A percentile compares a stretch with the other conserved stretches of the same genome.
Evolutionary conservation across 2,329 filamentous ascomycete species (phyloP).

Genomic region (Aspergillus texensis): DNA sequence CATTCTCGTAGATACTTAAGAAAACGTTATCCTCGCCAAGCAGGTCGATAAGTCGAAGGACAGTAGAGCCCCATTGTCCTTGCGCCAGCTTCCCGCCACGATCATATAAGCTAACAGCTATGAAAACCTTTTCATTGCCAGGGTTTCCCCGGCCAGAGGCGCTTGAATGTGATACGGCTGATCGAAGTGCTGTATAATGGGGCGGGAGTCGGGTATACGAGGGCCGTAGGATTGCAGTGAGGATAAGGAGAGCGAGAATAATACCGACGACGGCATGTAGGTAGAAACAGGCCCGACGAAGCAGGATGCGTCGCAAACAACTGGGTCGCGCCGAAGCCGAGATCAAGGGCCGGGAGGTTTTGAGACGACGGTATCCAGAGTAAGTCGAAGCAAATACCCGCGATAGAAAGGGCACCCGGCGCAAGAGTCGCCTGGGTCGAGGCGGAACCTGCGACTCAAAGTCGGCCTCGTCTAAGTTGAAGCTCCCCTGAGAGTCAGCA

Average conservation of each 20-base stretch:
- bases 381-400: conserved; percentile 32
- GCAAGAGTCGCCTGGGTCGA: conserved; percentile 27
- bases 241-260: conserved; percentile 28
- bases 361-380: conserved; percentile 35
- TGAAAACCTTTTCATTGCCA: conserved; percentile 69
- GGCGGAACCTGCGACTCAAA: conserved; percentile 42
- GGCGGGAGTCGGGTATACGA: conserved; percentile 59
- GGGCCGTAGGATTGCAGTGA: conserved; percentile 54
- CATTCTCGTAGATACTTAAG: conserved; percentile 74
- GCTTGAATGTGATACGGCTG: conserved; percentile 33
- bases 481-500: conserved; percentile 41
- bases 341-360: conserved; percentile 29
- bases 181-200: conserved; percentile 51
- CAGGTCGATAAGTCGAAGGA: conserved; percentile 65
- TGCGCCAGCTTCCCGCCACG: conserved; percentile 60
- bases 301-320: conserved; percentile 31
- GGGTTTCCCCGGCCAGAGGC: conserved; percentile 52
- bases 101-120: conserved; percentile 72
- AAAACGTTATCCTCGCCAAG: conserved; percentile 70
- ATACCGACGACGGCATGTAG: conserved; percentile 27
- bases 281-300: conserved; percentile 36
- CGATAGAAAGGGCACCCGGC: conserved; percentile 28
- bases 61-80: conserved; percentile 65
- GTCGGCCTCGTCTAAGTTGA: conserved; percentile 46
- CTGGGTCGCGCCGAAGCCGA: conserved; percentile 25